Evolutionary conservation across 345 rosid species (phyloP), one percentile per base, ranked within the genome.

Genomic region (Iberis pinnata): DNA sequence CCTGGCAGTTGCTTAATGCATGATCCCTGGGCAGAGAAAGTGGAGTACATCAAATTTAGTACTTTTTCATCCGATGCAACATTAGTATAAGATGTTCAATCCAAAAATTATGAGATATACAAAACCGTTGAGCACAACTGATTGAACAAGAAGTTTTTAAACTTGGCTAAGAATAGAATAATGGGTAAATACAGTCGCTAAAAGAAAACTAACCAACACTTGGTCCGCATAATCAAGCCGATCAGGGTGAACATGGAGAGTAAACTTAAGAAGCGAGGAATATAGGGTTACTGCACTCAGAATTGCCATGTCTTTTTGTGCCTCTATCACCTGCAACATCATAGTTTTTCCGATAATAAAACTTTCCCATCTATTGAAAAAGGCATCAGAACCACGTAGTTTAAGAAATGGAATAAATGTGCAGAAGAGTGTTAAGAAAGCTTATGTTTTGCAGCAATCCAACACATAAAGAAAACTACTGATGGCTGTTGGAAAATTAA

Each of bases 151-250:
- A 14, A 22, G 43, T 46, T 29, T 32, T 42, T 56, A 53, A 25
- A 60, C 33, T 11, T 39, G 45, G 37, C 18, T 67, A 46, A 45
- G 22, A 52, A 39, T 43, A 39, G 32, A 52, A 45, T 20, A 54
- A 37, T 37, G 29, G 6, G 55, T 25, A 27, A 18, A 39, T 63
- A 33, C 39, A 53, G 44, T 18, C 24, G 9, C 22, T 39, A 19
- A 33, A 54, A 47, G 57, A 48, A 60, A 33, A 54, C 72, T 54
- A 49, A 68, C 72, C 72, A 68, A 35, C 41, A 68, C 99, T 93
- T 93, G 94, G 72, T 93, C 99, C 10, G 95, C 97, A 75, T 93
- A 88, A 70, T 93, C 97, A 61, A 93, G 87, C 50, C 99, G 89
- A 56, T 93, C 99, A 25, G 99, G 99, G 65, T 93, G 99, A 60